A percentile compares a stretch with the other conserved stretches of the same genome.
These are phyloP conservation scores for Paramecium octaurelia DNA, from an alignment of 73 alveolate species.

Conservation along the genomic window DNA sequence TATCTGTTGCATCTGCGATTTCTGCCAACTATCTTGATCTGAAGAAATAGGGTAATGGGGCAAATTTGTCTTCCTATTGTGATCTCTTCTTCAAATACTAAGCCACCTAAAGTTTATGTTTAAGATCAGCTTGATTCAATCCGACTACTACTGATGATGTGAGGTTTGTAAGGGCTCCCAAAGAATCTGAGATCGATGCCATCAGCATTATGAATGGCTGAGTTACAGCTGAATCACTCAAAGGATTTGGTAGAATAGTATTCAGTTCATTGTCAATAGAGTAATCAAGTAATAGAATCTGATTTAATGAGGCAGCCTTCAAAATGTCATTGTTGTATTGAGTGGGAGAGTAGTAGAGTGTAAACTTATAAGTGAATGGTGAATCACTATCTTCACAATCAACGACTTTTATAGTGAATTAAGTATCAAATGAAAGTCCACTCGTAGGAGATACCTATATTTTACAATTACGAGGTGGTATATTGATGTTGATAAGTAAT, in stretches of 20 bases:
- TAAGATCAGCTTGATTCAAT: not conserved
- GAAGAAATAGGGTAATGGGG: not conserved
- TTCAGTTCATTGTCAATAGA: not conserved
- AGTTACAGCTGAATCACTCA: not conserved
- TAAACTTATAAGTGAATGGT: not conserved
- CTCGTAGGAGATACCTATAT: not conserved
- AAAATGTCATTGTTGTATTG: not conserved
- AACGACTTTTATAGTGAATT: not conserved
- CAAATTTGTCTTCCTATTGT: not conserved
- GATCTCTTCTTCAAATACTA: not conserved
- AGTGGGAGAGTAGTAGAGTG: not conserved
- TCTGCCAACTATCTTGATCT: not conserved
- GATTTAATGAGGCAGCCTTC: not conserved
- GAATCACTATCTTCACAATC: not conserved
- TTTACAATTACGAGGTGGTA: not conserved
- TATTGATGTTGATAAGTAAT: not conserved
- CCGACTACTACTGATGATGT: not conserved
- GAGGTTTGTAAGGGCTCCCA: not conserved
- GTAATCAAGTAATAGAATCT: not conserved
- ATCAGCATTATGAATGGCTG: not conserved
- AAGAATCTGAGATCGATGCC: not conserved
- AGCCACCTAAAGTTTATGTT: not conserved
- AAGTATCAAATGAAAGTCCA: not conserved
- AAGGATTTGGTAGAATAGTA: not conserved
- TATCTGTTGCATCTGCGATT: not conserved